phyloP scores from a whole-genome alignment of 768 basidiomycete genomes.

The Kockovaella imperatae region DNA sequence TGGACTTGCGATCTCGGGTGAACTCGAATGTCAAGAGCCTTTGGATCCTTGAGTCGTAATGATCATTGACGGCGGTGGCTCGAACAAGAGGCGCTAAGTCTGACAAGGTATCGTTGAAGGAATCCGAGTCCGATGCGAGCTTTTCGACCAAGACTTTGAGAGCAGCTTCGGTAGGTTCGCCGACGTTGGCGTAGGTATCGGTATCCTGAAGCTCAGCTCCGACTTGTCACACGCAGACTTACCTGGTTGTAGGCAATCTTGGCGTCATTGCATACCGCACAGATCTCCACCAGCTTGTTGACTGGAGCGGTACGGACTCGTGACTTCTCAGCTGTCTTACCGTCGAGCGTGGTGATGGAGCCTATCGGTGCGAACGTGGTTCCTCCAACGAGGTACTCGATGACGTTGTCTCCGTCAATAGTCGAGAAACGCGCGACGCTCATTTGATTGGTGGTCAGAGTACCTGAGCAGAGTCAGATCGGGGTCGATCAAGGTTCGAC shows the following conservation, averaged over 20 bases:
- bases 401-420: slow-evolving; percentile 52
- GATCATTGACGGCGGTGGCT: slow-evolving; percentile 74
- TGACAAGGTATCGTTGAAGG: slow-evolving; percentile 51
- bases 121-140: slow-evolving; percentile 62
- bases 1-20: slow-evolving; percentile 96
- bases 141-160: slow-evolving; percentile 93
- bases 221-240: slow-evolving; percentile 31
- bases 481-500: neutral
- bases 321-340: slow-evolving; percentile 57
- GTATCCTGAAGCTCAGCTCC: slow-evolving; percentile 57
- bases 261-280: slow-evolving; percentile 89
- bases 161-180: slow-evolving; percentile 96
- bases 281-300: slow-evolving; percentile 67
- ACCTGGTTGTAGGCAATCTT: slow-evolving; percentile 77
- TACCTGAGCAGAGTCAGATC: slow-evolving; percentile 40
- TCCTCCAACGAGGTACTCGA: slow-evolving; percentile 76
- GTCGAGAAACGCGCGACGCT: slow-evolving; percentile 83
- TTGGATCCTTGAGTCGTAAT: slow-evolving; percentile 64
- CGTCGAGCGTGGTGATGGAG: slow-evolving; percentile 59
- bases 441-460: slow-evolving; percentile 95
- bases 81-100: slow-evolving; percentile 56
- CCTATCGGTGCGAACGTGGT: slow-evolving; percentile 86
- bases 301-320: slow-evolving; percentile 38
- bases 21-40: slow-evolving; percentile 94
- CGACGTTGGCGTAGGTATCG: slow-evolving; percentile 67